Evolutionary conservation across 2,329 filamentous ascomycete species (phyloP).

Genomic region (Verticillium klebahnii): DNA sequence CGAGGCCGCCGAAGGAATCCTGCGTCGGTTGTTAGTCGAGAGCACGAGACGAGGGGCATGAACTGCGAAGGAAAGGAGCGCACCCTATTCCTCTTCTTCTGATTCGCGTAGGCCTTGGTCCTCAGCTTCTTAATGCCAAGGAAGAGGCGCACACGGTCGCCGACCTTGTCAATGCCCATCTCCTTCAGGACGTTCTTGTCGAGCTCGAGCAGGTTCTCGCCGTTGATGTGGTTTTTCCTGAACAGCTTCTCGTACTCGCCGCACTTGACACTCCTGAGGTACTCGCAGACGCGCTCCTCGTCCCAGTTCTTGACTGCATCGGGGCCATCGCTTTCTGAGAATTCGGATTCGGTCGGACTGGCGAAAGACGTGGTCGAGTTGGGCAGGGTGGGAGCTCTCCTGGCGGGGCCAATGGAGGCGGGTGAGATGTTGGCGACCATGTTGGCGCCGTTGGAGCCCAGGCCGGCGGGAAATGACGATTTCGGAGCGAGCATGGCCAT

Average conservation of each 20-base stretch:
- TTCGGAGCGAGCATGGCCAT: constrained; percentile 82
- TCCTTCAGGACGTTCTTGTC: constrained; percentile 95
- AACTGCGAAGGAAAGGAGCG: constrained; percentile 20
- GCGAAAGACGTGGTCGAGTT: constrained; percentile 54
- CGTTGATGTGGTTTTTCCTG: constrained; percentile 91
- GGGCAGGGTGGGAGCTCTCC: constrained; percentile 46
- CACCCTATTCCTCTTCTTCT: constrained; percentile 83
- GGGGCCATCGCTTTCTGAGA: constrained; percentile 71
- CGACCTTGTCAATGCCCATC: constrained; percentile 97
- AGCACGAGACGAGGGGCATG: neutral
- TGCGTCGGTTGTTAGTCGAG: constrained; percentile 28
- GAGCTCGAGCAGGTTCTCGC: constrained; percentile 93
- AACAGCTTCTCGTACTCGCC: constrained; percentile 91
- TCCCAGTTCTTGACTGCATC: constrained; percentile 83
- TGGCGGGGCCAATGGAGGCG: constrained; percentile 44
- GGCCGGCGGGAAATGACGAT: constrained; percentile 58
- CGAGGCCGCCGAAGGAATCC: constrained; percentile 81
- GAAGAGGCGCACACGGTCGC: constrained; percentile 88
- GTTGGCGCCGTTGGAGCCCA: constrained; percentile 40
- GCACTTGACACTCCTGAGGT: constrained; percentile 86
- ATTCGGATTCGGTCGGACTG: constrained; percentile 85
- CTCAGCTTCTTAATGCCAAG: constrained; percentile 79
- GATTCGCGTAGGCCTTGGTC: constrained; percentile 70
- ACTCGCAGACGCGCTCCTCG: constrained; percentile 86
- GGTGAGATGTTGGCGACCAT: constrained; percentile 38